Evolutionary conservation across 2,329 filamentous ascomycete genomes (phyloP).

Genomic region (Phaeosphaeriaceae sp.): DNA sequence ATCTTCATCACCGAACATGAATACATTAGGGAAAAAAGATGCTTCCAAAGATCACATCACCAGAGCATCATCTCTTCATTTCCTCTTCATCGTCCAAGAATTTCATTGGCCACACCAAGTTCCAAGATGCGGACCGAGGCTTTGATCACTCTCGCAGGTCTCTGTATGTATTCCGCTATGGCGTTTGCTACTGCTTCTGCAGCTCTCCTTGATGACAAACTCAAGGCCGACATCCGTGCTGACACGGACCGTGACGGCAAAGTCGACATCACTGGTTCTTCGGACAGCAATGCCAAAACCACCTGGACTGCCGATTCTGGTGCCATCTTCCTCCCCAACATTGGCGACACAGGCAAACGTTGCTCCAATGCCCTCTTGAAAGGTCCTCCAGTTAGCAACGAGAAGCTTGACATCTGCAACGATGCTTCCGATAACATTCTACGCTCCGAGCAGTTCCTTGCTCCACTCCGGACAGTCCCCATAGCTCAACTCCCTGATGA

Average conservation of each 20-base stretch:
- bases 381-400: slow-evolving; percentile 14
- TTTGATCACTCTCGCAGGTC: too few species aligned
- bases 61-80: too few species aligned
- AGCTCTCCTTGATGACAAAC: too few species aligned
- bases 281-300: slow-evolving; percentile 31
- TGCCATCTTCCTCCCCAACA: slow-evolving; percentile 47
- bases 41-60: too few species aligned
- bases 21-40: too few species aligned
- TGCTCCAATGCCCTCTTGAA: slow-evolving; percentile 25
- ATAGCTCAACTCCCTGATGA: background rate
- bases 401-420: slow-evolving; percentile 43
- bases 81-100: too few species aligned
- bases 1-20: too few species aligned
- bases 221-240: too few species aligned
- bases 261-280: slow-evolving; percentile 29
- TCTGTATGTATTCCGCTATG: too few species aligned
- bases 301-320: slow-evolving; percentile 30
- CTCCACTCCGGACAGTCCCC: slow-evolving; percentile 41
- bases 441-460: slow-evolving; percentile 37
- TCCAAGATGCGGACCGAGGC: too few species aligned
- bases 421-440: slow-evolving; percentile 47
- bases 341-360: slow-evolving; percentile 40
- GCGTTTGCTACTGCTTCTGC: too few species aligned
- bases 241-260: slow-evolving; percentile 50
- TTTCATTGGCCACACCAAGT: too few species aligned